Conservation (phyloP, 1,284 basidiomycete genomes). For the Melampsora americana region DNA sequence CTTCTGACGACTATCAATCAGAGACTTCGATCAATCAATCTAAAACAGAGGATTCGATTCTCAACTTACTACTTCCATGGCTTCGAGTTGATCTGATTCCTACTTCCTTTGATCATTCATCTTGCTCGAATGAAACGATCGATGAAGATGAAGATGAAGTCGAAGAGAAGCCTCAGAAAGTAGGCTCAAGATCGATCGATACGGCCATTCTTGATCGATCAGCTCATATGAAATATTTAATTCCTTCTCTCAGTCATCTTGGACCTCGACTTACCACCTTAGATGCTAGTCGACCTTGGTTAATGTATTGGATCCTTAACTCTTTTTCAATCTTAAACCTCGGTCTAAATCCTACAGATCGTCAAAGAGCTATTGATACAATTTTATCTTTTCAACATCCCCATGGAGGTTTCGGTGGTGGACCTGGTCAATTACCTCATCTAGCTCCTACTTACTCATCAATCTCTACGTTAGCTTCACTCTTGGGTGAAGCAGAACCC, state of each 20-base stretch:
- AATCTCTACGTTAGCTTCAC: constrained; percentile 51
- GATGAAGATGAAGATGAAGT: constrained; percentile 44
- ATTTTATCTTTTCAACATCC: constrained; percentile 52
- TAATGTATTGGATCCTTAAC: constrained; percentile 85
- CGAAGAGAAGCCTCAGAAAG: constrained; percentile 41
- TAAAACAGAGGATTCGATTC: constrained; percentile 66
- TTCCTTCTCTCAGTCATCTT: constrained; percentile 56
- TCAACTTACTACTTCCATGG: constrained; percentile 57
- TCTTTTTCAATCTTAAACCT: constrained; percentile 62
- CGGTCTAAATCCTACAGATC: constrained; percentile 46
- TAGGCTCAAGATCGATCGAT: constrained; percentile 31
- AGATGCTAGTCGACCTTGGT: constrained; percentile 88
- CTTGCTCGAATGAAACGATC: constrained; percentile 7
- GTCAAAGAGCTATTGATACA: constrained; percentile 51
- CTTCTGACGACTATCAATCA: constrained; percentile 61
- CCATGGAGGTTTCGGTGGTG: constrained; percentile 52
- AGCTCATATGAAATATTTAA: constrained; percentile 67
- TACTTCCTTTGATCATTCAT: constrained; percentile 46
- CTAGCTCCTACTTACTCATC: constrained; percentile 53
- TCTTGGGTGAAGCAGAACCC: constrained; percentile 49
- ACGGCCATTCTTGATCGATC: constrained; percentile 59
- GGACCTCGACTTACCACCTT: constrained; percentile 72
- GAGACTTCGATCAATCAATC: constrained; percentile 65
- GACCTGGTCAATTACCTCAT: constrained; percentile 52
- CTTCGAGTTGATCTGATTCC: constrained; percentile 49